Evolutionary conservation across 177 flowering plant genomes (phyloP), one percentile per base, ranked within the genome.

Genomic region (Vitis hybrid): DNA sequence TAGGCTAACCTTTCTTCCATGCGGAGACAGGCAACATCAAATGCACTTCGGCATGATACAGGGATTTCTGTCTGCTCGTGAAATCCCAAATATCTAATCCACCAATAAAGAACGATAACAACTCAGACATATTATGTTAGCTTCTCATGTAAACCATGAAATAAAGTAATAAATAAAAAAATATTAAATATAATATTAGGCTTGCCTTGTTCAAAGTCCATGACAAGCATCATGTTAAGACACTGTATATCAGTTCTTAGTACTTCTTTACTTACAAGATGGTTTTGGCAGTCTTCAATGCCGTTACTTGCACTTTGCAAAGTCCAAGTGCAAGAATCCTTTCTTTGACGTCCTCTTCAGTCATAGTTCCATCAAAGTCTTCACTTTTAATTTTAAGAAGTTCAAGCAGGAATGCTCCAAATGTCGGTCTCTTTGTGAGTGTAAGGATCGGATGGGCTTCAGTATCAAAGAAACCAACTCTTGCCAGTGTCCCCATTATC

Each of bases 1-100:
- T 90, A 95, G n/a, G 92, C 80, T 69, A 93, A 66, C 71, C 82
- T 87, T 77, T 91, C 93, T 78, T 90, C 97, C 99, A 96, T 96
- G 63, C 90, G 78, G 52, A 77, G 74, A 76, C 98, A 94, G 60
- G 85, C 83, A 15, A 89, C 88, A 69, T 88, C 94, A 83, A 96
- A 94, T 67, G 90, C 82, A 76, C 84, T 86, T 68, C 72, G 74
- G 79, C 97, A 96, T 57, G 93, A 73, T 49, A 21, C 68, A 64
- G 99, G 98, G 60, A 96, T 88, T 74, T 87, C 88, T n/a, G 71
- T 70, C 15, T 80, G 68, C 75, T 92, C 97, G 11, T 79, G 79
- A 61, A 91, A 83, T 72, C 99, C 99, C 89, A 96, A 80, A 75
- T 85, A 93, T 68, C 99, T 95, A 60, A 57, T 66, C 11, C 52